Percentiles rank a stretch among this genome's conserved stretches.
Evolutionary conservation across 2,329 filamentous ascomycete genomes (phyloP).

Genomic region (Diaporthe nobilis): DNA sequence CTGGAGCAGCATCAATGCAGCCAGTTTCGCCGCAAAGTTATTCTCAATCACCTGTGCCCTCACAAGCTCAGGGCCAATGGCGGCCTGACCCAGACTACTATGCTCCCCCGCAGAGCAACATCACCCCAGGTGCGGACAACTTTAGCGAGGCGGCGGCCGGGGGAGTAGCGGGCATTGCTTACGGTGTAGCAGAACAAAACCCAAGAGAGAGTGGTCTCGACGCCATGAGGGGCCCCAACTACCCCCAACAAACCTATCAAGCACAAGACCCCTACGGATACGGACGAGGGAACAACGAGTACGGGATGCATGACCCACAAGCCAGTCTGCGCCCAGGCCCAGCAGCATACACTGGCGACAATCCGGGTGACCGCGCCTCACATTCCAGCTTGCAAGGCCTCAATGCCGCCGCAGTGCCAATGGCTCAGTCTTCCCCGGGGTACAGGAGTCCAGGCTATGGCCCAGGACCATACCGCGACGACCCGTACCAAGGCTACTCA

Average conservation of each 20-base stretch:
- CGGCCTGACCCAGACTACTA: conserved; percentile 46
- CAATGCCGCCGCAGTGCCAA: conserved; percentile 50
- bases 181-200: conserved; percentile 75
- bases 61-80: conserved; percentile 45
- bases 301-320: conserved; percentile 32
- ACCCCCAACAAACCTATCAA: conserved; percentile 48
- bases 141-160: conserved; percentile 73
- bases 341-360: conserved; percentile 42
- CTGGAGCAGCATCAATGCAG: conserved; percentile 40
- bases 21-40: conserved; percentile 49
- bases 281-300: conserved; percentile 26
- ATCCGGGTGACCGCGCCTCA: conserved; percentile 55
- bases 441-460: conserved; percentile 56
- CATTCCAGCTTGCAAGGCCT: conserved; percentile 59
- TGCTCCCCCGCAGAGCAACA: conserved; percentile 53
- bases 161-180: conserved; percentile 77
- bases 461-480: conserved; percentile 69
- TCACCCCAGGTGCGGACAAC: conserved; percentile 77
- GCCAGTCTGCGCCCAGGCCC: conserved; percentile 45
- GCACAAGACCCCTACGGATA: conserved; percentile 45
- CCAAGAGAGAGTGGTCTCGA: conserved; percentile 76
- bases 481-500: conserved; percentile 76
- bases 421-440: conserved; percentile 53
- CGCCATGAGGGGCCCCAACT: conserved; percentile 63
- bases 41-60: conserved; percentile 45